phyloP scores from a whole-genome alignment of 495 filamentous ascomycete genomes.

The Daldinia loculata region DNA sequence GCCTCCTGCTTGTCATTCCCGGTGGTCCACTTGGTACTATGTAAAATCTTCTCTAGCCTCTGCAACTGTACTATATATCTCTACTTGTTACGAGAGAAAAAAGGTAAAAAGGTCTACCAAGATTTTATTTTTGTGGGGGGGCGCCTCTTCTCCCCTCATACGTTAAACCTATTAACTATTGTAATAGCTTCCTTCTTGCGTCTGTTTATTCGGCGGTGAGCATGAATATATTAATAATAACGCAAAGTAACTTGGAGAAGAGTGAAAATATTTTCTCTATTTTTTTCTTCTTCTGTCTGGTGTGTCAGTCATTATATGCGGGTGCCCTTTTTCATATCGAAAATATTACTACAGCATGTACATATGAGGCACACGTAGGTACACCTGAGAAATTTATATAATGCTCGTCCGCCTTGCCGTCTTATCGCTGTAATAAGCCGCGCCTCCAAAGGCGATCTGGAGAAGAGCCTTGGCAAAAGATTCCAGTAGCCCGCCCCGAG shows the following conservation, averaged over 20 bases:
- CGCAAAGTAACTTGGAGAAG: neutral
- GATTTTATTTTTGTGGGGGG: conserved; percentile 25
- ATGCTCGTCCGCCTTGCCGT: conserved; percentile 25
- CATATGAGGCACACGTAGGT: conserved; percentile 12
- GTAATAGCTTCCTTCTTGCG: conserved; percentile 1
- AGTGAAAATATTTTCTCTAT: conserved; percentile 7
- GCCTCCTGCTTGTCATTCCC: conserved; percentile 39
- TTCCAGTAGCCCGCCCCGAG: conserved; percentile 36
- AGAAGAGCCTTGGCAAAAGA: conserved; percentile 36
- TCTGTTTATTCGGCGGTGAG: conserved; percentile 27
- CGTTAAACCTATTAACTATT: neutral
- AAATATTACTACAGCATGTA: conserved; percentile 31
- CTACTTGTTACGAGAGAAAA: conserved; percentile 23
- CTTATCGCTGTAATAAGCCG: conserved; percentile 2
- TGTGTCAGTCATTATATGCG: conserved; percentile 30
- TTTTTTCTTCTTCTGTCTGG: conserved; percentile 1
- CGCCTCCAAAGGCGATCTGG: conserved; percentile 17
- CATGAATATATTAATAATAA: conserved; percentile 18
- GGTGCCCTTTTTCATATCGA: conserved; percentile 31
- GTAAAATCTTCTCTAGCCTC: neutral
- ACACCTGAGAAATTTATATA: conserved; percentile 8
- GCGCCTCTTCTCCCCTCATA: conserved; percentile 6
- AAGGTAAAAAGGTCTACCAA: conserved; percentile 1
- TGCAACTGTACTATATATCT: neutral
- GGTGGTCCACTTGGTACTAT: conserved; percentile 18